Conservation (phyloP, 2,329 filamentous ascomycete genomes). For the Colletotrichum orbiculare region DNA sequence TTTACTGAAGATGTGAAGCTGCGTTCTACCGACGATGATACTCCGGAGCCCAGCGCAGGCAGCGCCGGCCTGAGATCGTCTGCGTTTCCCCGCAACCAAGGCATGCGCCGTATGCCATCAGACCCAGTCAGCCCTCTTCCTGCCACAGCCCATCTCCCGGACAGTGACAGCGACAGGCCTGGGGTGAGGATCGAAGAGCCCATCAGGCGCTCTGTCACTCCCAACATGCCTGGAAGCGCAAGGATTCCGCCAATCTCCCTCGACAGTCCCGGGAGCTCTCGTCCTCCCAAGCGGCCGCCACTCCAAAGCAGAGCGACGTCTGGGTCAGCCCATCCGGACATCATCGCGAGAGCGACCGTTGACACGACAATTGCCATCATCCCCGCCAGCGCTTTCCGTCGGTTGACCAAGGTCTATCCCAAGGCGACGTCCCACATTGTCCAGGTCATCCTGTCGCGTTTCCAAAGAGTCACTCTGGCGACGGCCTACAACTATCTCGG, state of each 20-base stretch:
- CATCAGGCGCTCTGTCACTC: slow-evolving; percentile 21
- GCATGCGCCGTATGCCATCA: slow-evolving; percentile 32
- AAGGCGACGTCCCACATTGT: slow-evolving; percentile 98
- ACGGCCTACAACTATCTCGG: slow-evolving; percentile 96
- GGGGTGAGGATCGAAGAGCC: slow-evolving; percentile 28
- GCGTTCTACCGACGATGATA: slow-evolving; percentile 73
- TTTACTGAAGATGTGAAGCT: slow-evolving; percentile 96
- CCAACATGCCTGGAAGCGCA: slow-evolving; percentile 43
- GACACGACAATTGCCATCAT: slow-evolving; percentile 99
- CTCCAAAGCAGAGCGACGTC: slow-evolving; percentile 59
- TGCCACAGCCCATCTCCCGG: slow-evolving; percentile 18
- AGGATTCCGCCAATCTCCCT: slow-evolving; percentile 81
- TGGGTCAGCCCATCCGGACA: slow-evolving; percentile 92
- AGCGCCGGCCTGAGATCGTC: slow-evolving; percentile 25
- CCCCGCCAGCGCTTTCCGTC: slow-evolving; percentile 92
- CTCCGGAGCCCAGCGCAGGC: slow-evolving; percentile 40
- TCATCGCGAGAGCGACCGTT: slow-evolving; percentile 93
- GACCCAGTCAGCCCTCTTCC: slow-evolving; percentile 36
- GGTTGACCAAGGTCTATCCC: slow-evolving; percentile 92
- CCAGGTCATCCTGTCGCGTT: slow-evolving; percentile 93
- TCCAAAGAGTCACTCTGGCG: slow-evolving; percentile 93
- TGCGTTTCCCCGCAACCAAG: slow-evolving; percentile 27
- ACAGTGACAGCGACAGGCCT: slow-evolving; percentile 16
- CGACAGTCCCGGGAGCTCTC: slow-evolving; percentile 8
- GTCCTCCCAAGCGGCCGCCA: slow-evolving; percentile 48